A percentile compares a stretch with the other conserved stretches of the same genome.
These are phyloP conservation scores for Fusarium sp. DNA, from an alignment of 2,329 filamentous ascomycete genomes.

Conservation along the genomic window DNA sequence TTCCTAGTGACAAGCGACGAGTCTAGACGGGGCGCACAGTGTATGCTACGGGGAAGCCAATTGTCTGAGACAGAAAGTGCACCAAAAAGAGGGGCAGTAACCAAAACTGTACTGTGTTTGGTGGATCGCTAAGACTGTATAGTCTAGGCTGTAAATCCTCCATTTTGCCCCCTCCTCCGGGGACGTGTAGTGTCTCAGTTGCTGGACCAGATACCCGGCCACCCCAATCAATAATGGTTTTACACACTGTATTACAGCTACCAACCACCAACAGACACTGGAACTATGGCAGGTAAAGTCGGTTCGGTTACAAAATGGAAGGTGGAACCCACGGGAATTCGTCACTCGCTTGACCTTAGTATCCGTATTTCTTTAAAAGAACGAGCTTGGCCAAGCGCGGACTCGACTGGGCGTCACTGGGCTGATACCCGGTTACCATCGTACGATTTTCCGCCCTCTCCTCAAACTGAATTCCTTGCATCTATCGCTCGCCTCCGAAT, in stretches of 20 bases:
- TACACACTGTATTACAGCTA: slow-evolving; percentile 32
- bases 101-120: background rate
- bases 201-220: background rate
- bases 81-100: slow-evolving; percentile 7
- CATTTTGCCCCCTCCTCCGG: background rate
- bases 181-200: slow-evolving; percentile 8
- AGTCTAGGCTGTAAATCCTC: slow-evolving; percentile 1
- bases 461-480: slow-evolving; percentile 48
- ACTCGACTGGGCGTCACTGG: slow-evolving; percentile 45
- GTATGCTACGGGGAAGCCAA: background rate
- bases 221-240: background rate
- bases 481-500: slow-evolving; percentile 37
- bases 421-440: slow-evolving; percentile 49
- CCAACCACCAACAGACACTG: background rate
- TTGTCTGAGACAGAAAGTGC: background rate
- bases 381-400: slow-evolving; percentile 40
- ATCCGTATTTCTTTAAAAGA: slow-evolving; percentile 19
- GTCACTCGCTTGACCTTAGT: slow-evolving; percentile 2
- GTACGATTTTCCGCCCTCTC: slow-evolving; percentile 49
- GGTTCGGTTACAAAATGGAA: background rate
- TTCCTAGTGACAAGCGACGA: slow-evolving; percentile 6
- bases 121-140: slow-evolving; percentile 15
- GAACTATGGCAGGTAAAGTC: no score
- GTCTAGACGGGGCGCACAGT: slow-evolving; percentile 7
- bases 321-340: slow-evolving; percentile 31